phyloP scores from a whole-genome alignment of 495 filamentous ascomycete species.

The Xylaria scruposa region DNA sequence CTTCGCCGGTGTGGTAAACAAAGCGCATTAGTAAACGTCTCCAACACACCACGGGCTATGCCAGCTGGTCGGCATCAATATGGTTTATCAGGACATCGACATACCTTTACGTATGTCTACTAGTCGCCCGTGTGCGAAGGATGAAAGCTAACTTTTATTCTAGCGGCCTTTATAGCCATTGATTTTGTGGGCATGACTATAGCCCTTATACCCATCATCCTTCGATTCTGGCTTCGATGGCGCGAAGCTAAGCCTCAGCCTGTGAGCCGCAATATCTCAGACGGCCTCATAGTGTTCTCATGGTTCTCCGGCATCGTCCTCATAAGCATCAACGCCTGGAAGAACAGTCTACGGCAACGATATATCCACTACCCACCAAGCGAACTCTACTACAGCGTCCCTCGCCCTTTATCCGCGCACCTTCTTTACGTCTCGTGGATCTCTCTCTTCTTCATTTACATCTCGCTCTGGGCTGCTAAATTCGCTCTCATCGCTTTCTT shows the following conservation, averaged over 20 bases:
- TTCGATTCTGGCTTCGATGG: conserved; percentile 41
- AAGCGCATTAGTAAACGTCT: background rate
- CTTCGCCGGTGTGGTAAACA: background rate
- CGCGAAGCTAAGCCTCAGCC: conserved; percentile 22
- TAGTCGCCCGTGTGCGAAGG: background rate
- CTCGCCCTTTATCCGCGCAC: conserved; percentile 24
- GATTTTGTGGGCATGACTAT: conserved; percentile 45
- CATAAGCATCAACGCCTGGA: conserved; percentile 47
- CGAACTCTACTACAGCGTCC: conserved; percentile 33
- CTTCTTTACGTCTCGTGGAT: conserved; percentile 45
- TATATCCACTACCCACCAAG: conserved; percentile 32
- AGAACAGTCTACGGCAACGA: conserved; percentile 38
- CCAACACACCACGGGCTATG: background rate
- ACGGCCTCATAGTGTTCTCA: conserved; percentile 41
- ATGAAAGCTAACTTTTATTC: conserved; percentile 10
- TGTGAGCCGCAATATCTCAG: conserved; percentile 36
- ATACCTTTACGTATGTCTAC: conserved; percentile 29
- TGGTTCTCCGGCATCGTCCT: conserved; percentile 43
- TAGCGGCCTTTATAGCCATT: conserved; percentile 45
- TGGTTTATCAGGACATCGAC: conserved; percentile 31
- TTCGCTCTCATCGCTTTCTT: conserved; percentile 46
- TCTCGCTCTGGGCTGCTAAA: conserved; percentile 42
- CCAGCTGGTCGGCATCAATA: background rate
- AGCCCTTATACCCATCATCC: conserved; percentile 40
- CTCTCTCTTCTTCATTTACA: conserved; percentile 47